phyloP scores from a whole-genome alignment of 108 stramenopile genomes.

The Cyclotella distinguenda region DNA sequence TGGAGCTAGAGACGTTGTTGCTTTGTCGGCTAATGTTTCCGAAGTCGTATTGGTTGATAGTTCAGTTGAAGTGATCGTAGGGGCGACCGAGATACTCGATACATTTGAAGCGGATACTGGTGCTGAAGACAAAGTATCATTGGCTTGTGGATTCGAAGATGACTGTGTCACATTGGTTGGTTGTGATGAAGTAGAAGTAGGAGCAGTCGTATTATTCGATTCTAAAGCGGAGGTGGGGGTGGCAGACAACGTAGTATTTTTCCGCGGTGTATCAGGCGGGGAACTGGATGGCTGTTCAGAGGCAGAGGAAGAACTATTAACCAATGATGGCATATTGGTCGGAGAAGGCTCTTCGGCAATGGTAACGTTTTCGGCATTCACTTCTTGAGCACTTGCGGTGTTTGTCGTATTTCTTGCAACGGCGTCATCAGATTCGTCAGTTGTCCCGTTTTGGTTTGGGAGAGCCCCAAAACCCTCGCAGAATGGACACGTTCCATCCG shows the following conservation, averaged over 20 bases:
- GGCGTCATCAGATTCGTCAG: not conserved
- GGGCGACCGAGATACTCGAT: not conserved
- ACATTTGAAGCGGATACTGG: not conserved
- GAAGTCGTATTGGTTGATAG: not conserved
- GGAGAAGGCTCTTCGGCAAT: not conserved
- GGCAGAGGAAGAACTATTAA: too few relatives aligned
- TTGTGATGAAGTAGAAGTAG: too few relatives aligned
- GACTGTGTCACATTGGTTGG: conserved; percentile 5
- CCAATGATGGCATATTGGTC: not conserved
- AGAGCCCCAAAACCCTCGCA: conserved; percentile 23
- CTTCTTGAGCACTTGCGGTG: not conserved
- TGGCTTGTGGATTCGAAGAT: too few relatives aligned
- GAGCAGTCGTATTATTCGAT: too few relatives aligned
- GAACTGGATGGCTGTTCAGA: not conserved
- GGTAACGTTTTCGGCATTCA: not conserved
- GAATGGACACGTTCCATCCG: conserved; percentile 34
- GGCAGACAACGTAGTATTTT: not conserved
- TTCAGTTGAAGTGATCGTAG: not conserved
- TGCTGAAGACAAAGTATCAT: conserved; percentile 5
- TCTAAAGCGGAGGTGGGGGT: not conserved
- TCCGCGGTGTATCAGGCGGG: not conserved
- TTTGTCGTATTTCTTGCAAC: not conserved
- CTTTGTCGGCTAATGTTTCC: not conserved
- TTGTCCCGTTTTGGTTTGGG: not conserved
- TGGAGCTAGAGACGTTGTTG: conserved; percentile 1